A percentile compares a stretch with the other conserved stretches of the same genome.
These are phyloP conservation scores for Physocladia obscura DNA, from an alignment of 192 early-diverging fungal species.

Conservation along the genomic window DNA sequence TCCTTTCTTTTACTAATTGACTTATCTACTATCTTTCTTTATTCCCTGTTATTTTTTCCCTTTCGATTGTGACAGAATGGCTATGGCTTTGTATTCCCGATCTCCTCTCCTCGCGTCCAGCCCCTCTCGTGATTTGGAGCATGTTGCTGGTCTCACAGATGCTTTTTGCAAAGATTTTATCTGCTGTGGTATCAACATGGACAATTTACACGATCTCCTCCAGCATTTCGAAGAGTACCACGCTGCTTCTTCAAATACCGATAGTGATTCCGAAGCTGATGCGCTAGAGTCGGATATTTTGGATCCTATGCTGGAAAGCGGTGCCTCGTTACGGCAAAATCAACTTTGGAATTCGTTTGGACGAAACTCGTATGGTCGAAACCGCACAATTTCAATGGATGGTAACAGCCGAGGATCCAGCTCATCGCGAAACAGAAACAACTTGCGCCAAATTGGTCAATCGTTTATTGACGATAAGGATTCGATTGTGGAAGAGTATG, in stretches of 20 bases:
- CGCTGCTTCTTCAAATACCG: constrained; percentile 66
- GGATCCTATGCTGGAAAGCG: too few relatives aligned
- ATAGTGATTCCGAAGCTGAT: constrained; percentile 58
- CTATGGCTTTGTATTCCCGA: constrained; percentile 22
- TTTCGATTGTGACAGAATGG: constrained; percentile 4
- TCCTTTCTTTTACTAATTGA: not conserved
- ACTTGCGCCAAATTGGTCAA: too few relatives aligned
- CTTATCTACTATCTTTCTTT: not conserved
- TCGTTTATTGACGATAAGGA: too few relatives aligned
- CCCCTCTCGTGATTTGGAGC: constrained; percentile 45
- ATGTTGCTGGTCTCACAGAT: constrained; percentile 72
- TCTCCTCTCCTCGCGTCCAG: constrained; percentile 40
- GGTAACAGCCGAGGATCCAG: too few relatives aligned
- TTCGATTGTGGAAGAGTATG: not conserved
- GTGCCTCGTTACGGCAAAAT: not conserved
- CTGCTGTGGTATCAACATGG: constrained; percentile 89
- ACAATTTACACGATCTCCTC: constrained; percentile 90
- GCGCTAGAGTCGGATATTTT: not conserved
- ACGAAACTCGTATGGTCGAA: too few relatives aligned
- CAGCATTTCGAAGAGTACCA: constrained; percentile 97
- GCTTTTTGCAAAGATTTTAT: constrained; percentile 92
- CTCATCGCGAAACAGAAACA: too few relatives aligned
- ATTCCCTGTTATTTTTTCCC: not conserved
- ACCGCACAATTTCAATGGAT: constrained; percentile 6
- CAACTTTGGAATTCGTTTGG: constrained; percentile 27